Percentiles rank a stretch among this genome's conserved stretches.
Conservation (phyloP, 2,329 filamentous ascomycete genomes). For the Zymoseptoria passerinii region DNA sequence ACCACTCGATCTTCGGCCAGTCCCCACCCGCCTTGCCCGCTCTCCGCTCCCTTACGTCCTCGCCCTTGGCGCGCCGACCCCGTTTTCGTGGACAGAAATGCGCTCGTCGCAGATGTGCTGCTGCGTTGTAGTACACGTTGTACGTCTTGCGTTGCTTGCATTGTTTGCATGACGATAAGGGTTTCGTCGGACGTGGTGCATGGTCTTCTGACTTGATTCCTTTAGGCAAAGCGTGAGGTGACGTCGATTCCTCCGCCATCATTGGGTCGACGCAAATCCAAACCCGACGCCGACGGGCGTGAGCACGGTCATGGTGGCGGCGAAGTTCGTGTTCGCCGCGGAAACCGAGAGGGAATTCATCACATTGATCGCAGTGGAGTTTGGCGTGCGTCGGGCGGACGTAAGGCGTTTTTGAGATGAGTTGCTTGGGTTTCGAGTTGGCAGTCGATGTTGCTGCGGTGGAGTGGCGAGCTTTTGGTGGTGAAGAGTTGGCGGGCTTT, state of each 20-base stretch:
- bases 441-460: constrained; percentile 2
- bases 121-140: constrained; percentile 88
- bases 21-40: constrained; percentile 57
- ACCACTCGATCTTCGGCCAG: constrained; percentile 50
- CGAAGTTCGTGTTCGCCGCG: constrained; percentile 71
- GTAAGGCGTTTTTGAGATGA: constrained; percentile 46
- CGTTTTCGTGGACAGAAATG: constrained; percentile 70
- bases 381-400: constrained; percentile 62
- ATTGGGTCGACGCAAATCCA: constrained; percentile 56
- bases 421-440: constrained; percentile 13
- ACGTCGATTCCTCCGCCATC: constrained; percentile 1
- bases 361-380: constrained; percentile 62
- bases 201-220: constrained; percentile 2
- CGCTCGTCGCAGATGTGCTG: constrained; percentile 76
- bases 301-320: constrained; percentile 53
- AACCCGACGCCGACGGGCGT: constrained; percentile 51
- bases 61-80: constrained; percentile 49
- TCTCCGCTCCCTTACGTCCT: constrained; percentile 42
- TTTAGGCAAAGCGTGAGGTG: neutral
- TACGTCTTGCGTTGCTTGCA: constrained; percentile 73
- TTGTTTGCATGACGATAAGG: constrained; percentile 74
- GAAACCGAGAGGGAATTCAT: constrained; percentile 57
- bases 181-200: constrained; percentile 42
- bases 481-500: neutral
- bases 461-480: constrained; percentile 1